These are phyloP conservation scores for Margaritispora aquatica DNA, from an alignment of 495 filamentous ascomycete species.

Conservation along the genomic window DNA sequence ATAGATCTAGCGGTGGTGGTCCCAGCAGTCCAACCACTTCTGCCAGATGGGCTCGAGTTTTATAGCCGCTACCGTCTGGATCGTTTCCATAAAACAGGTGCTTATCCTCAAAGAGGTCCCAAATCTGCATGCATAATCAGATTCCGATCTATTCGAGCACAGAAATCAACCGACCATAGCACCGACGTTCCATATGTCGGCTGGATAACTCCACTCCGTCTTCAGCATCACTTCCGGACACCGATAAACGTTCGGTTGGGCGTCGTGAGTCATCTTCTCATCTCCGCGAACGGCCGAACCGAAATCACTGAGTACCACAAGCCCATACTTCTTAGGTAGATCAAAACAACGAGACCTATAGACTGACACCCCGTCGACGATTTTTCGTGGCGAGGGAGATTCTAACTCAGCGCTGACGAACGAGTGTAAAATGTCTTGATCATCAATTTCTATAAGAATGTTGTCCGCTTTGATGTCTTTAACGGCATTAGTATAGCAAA, in stretches of 20 bases:
- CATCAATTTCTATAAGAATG: constrained; percentile 16
- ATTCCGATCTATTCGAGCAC: constrained; percentile 14
- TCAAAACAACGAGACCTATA: constrained; percentile 11
- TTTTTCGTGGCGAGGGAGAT: constrained; percentile 16
- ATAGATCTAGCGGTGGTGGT: constrained; percentile 36
- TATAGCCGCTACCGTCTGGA: constrained; percentile 35
- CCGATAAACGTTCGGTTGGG: constrained; percentile 35
- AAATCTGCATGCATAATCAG: constrained; percentile 33
- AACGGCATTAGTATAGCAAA: background rate
- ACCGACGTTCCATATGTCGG: constrained; percentile 48
- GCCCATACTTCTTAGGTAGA: constrained; percentile 1
- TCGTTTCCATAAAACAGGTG: constrained; percentile 40
- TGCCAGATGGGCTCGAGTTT: constrained; percentile 38
- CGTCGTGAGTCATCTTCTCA: constrained; percentile 14
- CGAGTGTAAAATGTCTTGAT: constrained; percentile 7
- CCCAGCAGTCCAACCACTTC: constrained; percentile 40
- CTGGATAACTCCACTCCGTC: constrained; percentile 34
- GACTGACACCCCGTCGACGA: constrained; percentile 1
- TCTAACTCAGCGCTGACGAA: constrained; percentile 14
- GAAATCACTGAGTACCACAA: constrained; percentile 18
- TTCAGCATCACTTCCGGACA: constrained; percentile 43
- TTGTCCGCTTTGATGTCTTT: constrained; percentile 24
- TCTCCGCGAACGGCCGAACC: constrained; percentile 16
- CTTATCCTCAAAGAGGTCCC: constrained; percentile 43
- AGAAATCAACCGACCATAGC: constrained; percentile 36